Percentiles rank a stretch among this genome's conserved stretches.
Evolutionary conservation across 805 yeast genomes (phyloP).

Genomic region (Metschnikowia santaceciliae): DNA sequence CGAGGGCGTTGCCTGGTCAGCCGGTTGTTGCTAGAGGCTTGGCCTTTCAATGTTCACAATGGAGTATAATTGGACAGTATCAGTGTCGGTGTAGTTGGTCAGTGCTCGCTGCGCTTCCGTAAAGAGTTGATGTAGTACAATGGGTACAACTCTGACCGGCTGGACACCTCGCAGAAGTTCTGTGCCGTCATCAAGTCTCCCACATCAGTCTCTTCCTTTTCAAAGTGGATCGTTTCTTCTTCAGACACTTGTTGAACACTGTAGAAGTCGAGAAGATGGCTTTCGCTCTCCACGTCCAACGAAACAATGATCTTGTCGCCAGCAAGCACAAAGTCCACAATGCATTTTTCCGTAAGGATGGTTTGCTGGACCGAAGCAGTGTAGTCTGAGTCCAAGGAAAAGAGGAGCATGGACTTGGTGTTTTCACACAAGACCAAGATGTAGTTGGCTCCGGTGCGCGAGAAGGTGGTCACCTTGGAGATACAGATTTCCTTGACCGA

Average conservation of each 20-base stretch:
- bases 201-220: slow-evolving; percentile 14
- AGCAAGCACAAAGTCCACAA: slow-evolving; percentile 28
- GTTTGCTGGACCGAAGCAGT: slow-evolving; percentile 29
- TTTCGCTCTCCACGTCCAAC: slow-evolving; percentile 27
- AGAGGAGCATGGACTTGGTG: slow-evolving; percentile 42
- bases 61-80: no score
- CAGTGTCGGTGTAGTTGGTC: slow-evolving; percentile 6
- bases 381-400: slow-evolving; percentile 25
- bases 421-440: slow-evolving; percentile 50
- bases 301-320: slow-evolving; percentile 23
- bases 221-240: neutral
- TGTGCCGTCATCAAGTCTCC: slow-evolving; percentile 21
- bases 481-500: slow-evolving; percentile 55
- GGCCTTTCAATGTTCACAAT: no score
- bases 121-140: slow-evolving; percentile 47
- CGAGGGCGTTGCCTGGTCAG: no score
- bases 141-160: slow-evolving; percentile 41
- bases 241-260: slow-evolving; percentile 19
- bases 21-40: no score
- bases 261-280: slow-evolving; percentile 23
- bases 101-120: slow-evolving; percentile 64
- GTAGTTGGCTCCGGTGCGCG: slow-evolving; percentile 20
- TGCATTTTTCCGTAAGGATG: slow-evolving; percentile 20
- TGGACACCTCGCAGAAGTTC: slow-evolving; percentile 31
- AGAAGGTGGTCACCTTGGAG: slow-evolving; percentile 37